These are phyloP conservation scores for Blastocystis sp. DNA, from an alignment of 352 stramenopile genomes.

Conservation along the genomic window DNA sequence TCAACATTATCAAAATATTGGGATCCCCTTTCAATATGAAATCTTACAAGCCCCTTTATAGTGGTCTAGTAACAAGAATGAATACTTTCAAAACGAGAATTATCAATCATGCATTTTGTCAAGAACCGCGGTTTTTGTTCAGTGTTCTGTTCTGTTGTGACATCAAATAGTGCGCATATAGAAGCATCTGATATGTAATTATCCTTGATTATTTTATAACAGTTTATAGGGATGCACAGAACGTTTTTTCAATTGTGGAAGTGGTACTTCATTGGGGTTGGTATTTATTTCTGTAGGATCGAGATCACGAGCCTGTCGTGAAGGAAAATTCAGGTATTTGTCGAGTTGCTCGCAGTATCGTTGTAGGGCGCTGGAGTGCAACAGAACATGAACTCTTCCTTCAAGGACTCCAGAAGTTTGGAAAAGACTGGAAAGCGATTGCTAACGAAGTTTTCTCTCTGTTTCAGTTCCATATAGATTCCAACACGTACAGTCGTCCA, in stretches of 20 bases:
- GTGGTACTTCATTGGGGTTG: background rate
- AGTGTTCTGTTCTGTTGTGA: background rate
- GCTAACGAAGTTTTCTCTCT: background rate
- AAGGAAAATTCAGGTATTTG: background rate
- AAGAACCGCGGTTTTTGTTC: constrained; percentile 9
- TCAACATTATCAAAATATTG: background rate
- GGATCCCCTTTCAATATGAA: background rate
- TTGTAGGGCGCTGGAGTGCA: constrained; percentile 74
- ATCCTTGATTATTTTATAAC: background rate
- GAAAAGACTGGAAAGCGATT: constrained; percentile 80
- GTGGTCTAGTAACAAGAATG: no score
- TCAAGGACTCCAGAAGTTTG: constrained; percentile 74
- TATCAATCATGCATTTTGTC: no score
- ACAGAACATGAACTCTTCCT: constrained; percentile 78
- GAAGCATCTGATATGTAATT: background rate
- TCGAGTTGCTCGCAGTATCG: background rate
- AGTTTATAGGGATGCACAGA: background rate
- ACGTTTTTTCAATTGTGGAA: background rate
- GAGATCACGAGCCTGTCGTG: background rate
- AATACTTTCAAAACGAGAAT: no score
- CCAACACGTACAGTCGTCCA: constrained; percentile 69
- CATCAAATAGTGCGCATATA: background rate
- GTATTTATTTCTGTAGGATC: background rate
- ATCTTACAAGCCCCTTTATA: no score
- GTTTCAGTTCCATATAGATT: constrained; percentile 20